Base-by-base conservation (phyloP, 805 yeast species). In the Phaffomyces antillensis region DNA sequence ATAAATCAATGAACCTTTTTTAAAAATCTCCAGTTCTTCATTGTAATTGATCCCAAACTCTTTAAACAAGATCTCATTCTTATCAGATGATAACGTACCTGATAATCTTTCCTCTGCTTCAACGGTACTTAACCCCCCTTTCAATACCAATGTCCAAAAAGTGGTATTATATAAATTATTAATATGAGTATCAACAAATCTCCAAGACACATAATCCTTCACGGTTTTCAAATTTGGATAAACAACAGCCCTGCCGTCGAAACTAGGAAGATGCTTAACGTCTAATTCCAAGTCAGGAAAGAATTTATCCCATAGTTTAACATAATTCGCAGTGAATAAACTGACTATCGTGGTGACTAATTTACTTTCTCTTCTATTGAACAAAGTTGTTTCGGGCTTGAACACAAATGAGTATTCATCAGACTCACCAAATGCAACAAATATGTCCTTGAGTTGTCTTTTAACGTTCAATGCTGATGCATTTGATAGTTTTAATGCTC, bases 181-280 rank as follows among this genome's bases (percentile, higher is more conserved):
- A 44, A 93, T 93, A 65, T 93, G 99, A 42, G 93, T 93, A 60
- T 93, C 99, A 1, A 83, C 98, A 60, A 87, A 97, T 52, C 99
- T 74, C 99, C 99, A 93, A 45, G 85, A 69, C 51, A 93, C 75
- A 60, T 93, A 93, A 62, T 91, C 98, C 45, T 86, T 71, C 2
- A 91, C 69, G 1, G 70, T 65, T 6, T 66, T 55, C 16, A 68
- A 51, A 44, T 73, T 77, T 0, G 99, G 99, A 54, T 93, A 93
- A 1, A 79, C 65, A 9, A 93, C 93, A 2, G 95, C 95, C 39
- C 99, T 68, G 0, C 95, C 89, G 63, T 93, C 99, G 62, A 93
- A 93, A 15, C 85, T 80, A 0, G 99, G 98, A 32, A 91, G 60
- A 47, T 81, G 72, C 13, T 69, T 74, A 1, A 68, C 44, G 16